Base-by-base conservation (phyloP, 176 grass and related monocot genomes). In the Aechmea fasciata region DNA sequence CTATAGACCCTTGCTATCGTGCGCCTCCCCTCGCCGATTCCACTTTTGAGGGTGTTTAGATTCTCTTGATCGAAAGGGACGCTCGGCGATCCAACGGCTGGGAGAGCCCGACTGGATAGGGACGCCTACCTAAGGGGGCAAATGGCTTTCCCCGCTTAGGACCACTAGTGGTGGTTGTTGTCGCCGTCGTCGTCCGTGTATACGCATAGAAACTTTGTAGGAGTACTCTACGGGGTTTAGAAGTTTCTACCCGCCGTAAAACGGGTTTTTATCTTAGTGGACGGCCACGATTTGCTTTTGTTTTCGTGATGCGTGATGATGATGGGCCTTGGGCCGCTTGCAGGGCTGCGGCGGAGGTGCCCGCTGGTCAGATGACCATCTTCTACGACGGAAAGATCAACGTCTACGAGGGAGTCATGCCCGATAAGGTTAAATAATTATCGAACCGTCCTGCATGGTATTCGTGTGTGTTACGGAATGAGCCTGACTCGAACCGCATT, bases 371-470 rank as follows among this genome's bases (percentile, higher is more conserved):
- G 62, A 71, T 83, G 57, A 83, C 81, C 49, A 73, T 83, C 52
- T 73, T 83, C 47, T 83, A 83, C 41, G 75, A 83, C 19, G 81
- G 81, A 12, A 55, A 52, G 22, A 62, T 74, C n/a, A 78, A 66
- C 22, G 81, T 83, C 52, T 83, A 78, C 61, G 52, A 78, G 3
- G 70, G 61, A 13, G 69, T 83, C 10, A n/a, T 68, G 49, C 61
- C 52, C 3, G 81, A 83, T 29, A 72, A 73, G 81, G 81, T 83
- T 50, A 53, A 59, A 23, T 64, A 63, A 10, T n/a, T n/a, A n/a
- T 15, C 10, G 3, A 26, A 2, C 10, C 3, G 14, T 6, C 3
- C 12, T 53, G 23, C 3, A 4, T 10, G 52, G 13, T 11, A 52
- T 11, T 13, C 5, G 13, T 6, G 70, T 33, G 13, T 6, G 70